A percentile compares a stretch with the other conserved stretches of the same genome.
Conservation (phyloP, 345 rosid genomes). For the Linum tenue region DNA sequence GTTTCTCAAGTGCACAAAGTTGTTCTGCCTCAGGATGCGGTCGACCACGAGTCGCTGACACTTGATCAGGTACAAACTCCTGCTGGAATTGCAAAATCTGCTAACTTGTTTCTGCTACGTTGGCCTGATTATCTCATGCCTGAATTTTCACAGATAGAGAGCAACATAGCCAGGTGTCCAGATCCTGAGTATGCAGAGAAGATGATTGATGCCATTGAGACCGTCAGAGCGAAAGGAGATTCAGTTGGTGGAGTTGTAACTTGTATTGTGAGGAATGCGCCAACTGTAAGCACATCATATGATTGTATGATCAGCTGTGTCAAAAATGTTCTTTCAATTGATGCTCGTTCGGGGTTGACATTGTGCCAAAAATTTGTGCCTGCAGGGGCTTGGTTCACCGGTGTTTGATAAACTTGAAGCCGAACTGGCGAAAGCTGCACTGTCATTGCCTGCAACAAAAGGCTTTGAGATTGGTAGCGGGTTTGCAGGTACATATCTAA, state of each 20-base stretch:
- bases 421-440: constrained; percentile 81
- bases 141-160: too few species aligned
- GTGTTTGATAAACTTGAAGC: constrained; percentile 97
- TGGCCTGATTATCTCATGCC: too few species aligned
- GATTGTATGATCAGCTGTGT: too few species aligned
- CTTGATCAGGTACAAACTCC: constrained; percentile 62
- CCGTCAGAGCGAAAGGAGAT: constrained; percentile 74
- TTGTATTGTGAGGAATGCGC: constrained; percentile 82
- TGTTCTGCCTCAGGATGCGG: constrained; percentile 61
- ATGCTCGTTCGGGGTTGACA: constrained; percentile 11
- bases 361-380: constrained; percentile 11
- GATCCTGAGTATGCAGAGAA: constrained; percentile 92
- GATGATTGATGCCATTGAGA: constrained; percentile 91
- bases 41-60: constrained; percentile 55
- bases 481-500: constrained; percentile 76
- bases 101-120: too few species aligned
- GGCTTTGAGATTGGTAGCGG: constrained; percentile 99
- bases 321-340: not conserved
- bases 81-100: too few species aligned
- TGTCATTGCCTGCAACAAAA: constrained; percentile 95
- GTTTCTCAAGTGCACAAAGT: constrained; percentile 90
- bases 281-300: constrained; percentile 44
- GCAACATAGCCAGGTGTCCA: constrained; percentile 73
- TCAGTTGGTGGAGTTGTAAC: constrained; percentile 95
- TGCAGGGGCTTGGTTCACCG: constrained; percentile 96